Conservation (phyloP, 202 grass and related monocot genomes). For the Zizania palustris region DNA sequence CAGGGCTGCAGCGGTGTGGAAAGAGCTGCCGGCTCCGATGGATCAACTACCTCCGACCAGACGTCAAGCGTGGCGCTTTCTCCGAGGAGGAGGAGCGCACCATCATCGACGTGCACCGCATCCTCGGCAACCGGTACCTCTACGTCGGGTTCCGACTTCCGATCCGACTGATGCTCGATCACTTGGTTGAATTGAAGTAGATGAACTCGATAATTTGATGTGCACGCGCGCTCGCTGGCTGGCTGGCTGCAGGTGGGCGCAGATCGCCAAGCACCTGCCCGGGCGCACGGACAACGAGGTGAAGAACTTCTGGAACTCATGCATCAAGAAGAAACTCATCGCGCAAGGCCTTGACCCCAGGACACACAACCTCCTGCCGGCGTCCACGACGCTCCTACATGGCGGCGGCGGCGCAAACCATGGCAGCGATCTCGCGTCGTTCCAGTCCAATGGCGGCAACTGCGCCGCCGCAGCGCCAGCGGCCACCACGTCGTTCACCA, state of each 20-base stretch:
- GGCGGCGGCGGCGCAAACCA: constrained; percentile 43
- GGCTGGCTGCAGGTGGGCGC: constrained; percentile 66
- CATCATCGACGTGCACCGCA: constrained; percentile 97
- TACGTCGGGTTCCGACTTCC: too few relatives aligned
- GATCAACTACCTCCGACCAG: constrained; percentile 98
- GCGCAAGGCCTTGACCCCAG: constrained; percentile 94
- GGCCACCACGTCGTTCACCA: constrained; percentile 74
- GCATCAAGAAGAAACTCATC: constrained; percentile 99
- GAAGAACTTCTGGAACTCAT: constrained; percentile 99
- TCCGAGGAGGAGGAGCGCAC: constrained; percentile 84
- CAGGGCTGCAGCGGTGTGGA: constrained; percentile 85
- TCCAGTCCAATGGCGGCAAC: constrained; percentile 12
- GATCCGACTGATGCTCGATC: too few relatives aligned
- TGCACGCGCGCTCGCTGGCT: not conserved
- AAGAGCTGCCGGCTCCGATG: constrained; percentile 98
- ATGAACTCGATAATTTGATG: not conserved
- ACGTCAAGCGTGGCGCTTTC: constrained; percentile 91
- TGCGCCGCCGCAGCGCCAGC: not conserved
- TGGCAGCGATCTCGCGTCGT: constrained; percentile 38
- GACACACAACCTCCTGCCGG: constrained; percentile 91
- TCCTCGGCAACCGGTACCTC: constrained; percentile 82
- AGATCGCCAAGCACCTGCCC: constrained; percentile 95
- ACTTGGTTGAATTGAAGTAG: not conserved
- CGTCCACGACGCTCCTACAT: constrained; percentile 51
- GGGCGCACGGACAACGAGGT: constrained; percentile 99